phyloP scores from a whole-genome alignment of 495 filamentous ascomycete species.

The Oidiodendron maius region DNA sequence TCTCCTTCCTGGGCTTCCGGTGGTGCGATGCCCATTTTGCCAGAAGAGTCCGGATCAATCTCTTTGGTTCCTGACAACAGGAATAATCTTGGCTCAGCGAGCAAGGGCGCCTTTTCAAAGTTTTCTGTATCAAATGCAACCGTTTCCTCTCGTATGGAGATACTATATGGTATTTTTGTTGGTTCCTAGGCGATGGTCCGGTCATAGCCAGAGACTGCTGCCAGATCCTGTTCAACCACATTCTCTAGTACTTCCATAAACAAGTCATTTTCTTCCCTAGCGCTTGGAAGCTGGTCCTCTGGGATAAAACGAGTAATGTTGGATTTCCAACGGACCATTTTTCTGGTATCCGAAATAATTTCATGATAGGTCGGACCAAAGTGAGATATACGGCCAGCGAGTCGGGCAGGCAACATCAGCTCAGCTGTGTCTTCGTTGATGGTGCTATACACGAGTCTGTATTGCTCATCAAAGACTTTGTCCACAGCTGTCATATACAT shows the following conservation, averaged over 20 bases:
- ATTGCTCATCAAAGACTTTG: too few species aligned
- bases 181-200: too few species aligned
- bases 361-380: slow-evolving; percentile 2
- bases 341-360: not conserved
- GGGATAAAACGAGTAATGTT: not conserved
- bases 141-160: too few species aligned
- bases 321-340: not conserved
- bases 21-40: slow-evolving; percentile 4
- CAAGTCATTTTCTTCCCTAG: slow-evolving; percentile 2
- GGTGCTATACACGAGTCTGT: too few species aligned
- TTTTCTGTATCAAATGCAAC: too few species aligned
- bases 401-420: not conserved
- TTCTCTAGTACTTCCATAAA: slow-evolving; percentile 1
- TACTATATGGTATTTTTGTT: too few species aligned
- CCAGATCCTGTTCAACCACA: too few species aligned
- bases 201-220: too few species aligned
- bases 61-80: not conserved
- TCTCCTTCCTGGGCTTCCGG: slow-evolving; percentile 1
- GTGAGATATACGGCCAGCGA: not conserved
- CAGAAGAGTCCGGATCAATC: not conserved
- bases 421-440: too few species aligned
- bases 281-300: not conserved
- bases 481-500: too few species aligned
- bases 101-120: too few species aligned
- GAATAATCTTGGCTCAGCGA: too few species aligned